These are phyloP conservation scores for Exophiala lecanii-corni DNA, from an alignment of 2,329 filamentous ascomycete genomes.

Conservation along the genomic window DNA sequence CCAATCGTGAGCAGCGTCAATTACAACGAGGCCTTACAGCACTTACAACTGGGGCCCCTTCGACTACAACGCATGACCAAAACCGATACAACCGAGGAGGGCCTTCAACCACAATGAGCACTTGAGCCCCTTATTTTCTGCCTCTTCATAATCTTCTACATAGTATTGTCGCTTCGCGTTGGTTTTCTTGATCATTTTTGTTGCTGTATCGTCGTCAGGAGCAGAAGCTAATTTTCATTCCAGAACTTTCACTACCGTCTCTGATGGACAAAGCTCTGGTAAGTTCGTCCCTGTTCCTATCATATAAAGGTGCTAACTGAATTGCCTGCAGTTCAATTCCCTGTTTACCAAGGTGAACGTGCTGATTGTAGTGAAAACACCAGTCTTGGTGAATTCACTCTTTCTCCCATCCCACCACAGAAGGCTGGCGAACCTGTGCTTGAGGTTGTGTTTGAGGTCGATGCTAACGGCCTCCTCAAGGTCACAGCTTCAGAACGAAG, in stretches of 20 bases:
- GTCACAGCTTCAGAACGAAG: constrained; percentile 99
- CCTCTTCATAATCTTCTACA: no score
- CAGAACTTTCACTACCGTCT: constrained; percentile 80
- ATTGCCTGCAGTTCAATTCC: constrained; percentile 80
- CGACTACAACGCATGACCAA: no score
- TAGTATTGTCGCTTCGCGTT: no score
- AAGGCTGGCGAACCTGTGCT: constrained; percentile 93
- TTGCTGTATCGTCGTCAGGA: no score
- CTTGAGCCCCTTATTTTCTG: no score
- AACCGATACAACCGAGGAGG: no score
- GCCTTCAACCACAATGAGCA: no score
- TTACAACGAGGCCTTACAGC: no score
- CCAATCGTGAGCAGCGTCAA: no score
- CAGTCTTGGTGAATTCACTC: constrained; percentile 92
- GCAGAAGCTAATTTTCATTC: background rate
- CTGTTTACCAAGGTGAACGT: constrained; percentile 92
- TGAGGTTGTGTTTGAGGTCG: constrained; percentile 98
- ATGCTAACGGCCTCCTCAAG: constrained; percentile 99
- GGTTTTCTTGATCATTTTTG: no score
- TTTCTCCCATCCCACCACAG: constrained; percentile 82
- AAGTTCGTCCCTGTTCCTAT: background rate
- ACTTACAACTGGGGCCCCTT: no score
- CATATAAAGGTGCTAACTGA: constrained; percentile 47
- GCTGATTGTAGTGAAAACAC: constrained; percentile 99
- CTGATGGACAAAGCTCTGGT: constrained; percentile 39